Base-by-base conservation (phyloP, 345 rosid species). In the Fremontodendron californicum region DNA sequence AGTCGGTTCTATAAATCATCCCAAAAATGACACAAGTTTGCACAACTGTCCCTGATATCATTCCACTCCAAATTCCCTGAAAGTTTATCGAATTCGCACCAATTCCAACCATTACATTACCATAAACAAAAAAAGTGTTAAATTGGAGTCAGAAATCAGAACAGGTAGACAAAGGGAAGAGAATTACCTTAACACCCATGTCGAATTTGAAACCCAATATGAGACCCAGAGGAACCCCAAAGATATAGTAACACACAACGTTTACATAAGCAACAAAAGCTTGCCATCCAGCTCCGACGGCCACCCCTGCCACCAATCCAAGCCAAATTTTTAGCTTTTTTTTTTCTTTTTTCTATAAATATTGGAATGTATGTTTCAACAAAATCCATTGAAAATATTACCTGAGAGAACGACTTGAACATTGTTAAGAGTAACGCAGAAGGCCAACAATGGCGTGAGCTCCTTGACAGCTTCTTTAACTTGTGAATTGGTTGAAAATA, bases 231-330 rank as follows among this genome's bases (percentile, higher is more conserved):
- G 94, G 98, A 18, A 90, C 66, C 2, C 94, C 94, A 35, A 91
- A 80, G 8, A 91, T 1, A 81, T 90, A 90, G 78, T 90, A 93
- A 66, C 96, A 91, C 21, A 90, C 98, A 7, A 91, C 84, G 51
- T 91, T 93, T 0, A 93, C 93, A 33, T 89, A 93, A 5, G 98
- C 98, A 15, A 93, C 94, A 84, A 91, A 86, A 15, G 96, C 92
- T 82, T 93, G 94, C 96, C 98, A 91, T 78, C 96, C 94, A 62
- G 94, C 90, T 1, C 94, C 98, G 23, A 90, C 94, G 42, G 93
- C 96, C 57, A 91, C 98, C 27, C 97, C 95, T 89, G 16, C 33
- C 75, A n/a, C n/a, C n/a, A n/a, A n/a, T n/a, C n/a, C n/a, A n/a
- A n/a, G n/a, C n/a, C n/a, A n/a, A n/a, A n/a, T n/a, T n/a, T n/a